These are phyloP conservation scores for Solanum lignicaule DNA, from an alignment of 257 asterid genomes.

Conservation along the genomic window DNA sequence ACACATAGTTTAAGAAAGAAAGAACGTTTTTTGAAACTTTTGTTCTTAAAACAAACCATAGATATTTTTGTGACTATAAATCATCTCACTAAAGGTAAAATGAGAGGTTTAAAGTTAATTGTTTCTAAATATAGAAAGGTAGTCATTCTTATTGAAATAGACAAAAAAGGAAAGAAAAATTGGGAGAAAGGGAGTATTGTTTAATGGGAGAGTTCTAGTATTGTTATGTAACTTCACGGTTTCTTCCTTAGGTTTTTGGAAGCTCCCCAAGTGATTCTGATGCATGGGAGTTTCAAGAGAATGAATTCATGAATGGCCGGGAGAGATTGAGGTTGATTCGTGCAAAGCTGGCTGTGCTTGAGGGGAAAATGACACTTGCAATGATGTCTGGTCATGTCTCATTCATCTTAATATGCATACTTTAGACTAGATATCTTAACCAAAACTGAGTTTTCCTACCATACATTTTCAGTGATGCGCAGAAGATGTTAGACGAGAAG, in stretches of 20 bases:
- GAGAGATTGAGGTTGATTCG: conserved; percentile 58
- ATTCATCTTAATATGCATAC: not conserved
- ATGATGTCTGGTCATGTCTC: conserved; percentile 27
- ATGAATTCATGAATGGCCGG: conserved; percentile 48
- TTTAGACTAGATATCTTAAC: not conserved
- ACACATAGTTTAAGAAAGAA: not conserved
- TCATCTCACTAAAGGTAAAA: not conserved
- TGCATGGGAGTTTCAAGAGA: conserved; percentile 74
- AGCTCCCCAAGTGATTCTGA: conserved; percentile 45
- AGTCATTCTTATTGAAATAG: not conserved
- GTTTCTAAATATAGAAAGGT: not conserved
- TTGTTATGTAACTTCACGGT: not conserved
- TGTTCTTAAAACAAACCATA: not conserved
- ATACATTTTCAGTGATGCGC: conserved; percentile 42
- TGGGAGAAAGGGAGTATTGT: not conserved
- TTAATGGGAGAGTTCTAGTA: not conserved
- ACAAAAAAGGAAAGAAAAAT: not conserved
- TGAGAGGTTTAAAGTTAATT: not conserved
- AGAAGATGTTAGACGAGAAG: conserved; percentile 41
- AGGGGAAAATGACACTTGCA: conserved; percentile 78
- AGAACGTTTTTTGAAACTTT: not conserved
- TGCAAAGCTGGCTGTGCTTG: conserved; percentile 65
- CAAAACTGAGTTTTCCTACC: not conserved
- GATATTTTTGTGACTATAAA: not conserved
- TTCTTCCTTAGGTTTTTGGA: conserved; percentile 33